These are phyloP conservation scores for Moringa oleifera DNA, from an alignment of 345 rosid genomes.

Conservation along the genomic window DNA sequence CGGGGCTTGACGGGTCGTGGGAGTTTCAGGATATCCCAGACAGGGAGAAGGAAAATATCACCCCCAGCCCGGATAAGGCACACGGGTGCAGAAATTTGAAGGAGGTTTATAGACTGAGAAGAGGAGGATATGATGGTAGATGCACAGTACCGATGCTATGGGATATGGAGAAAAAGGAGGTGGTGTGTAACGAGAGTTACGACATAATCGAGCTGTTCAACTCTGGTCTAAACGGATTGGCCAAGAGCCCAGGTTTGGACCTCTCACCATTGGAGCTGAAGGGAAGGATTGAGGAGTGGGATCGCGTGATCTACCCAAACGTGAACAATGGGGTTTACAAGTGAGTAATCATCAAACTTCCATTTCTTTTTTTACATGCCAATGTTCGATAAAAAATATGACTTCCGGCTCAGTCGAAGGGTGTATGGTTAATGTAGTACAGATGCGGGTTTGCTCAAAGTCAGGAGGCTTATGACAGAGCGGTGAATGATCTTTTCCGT, in stretches of 20 bases:
- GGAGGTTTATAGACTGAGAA: slow-evolving; percentile 56
- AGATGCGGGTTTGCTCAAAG: slow-evolving; percentile 93
- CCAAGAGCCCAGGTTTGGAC: slow-evolving; percentile 50
- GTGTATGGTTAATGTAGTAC: neutral
- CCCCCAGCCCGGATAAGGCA: slow-evolving; percentile 55
- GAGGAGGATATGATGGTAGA: slow-evolving; percentile 64
- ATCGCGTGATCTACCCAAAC: slow-evolving; percentile 59
- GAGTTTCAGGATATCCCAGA: slow-evolving; percentile 34
- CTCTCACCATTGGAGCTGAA: slow-evolving; percentile 45
- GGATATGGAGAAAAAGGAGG: slow-evolving; percentile 60
- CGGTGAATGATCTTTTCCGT: slow-evolving; percentile 54
- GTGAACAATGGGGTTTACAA: slow-evolving; percentile 86
- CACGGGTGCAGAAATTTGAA: slow-evolving; percentile 58
- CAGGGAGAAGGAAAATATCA: slow-evolving; percentile 28
- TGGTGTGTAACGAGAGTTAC: slow-evolving; percentile 75
- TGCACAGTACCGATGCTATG: slow-evolving; percentile 83
- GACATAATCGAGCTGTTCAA: slow-evolving; percentile 68
- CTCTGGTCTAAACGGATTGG: slow-evolving; percentile 51
- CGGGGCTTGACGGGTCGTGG: slow-evolving; percentile 86
- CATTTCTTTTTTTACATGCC: neutral
- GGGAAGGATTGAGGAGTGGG: slow-evolving; percentile 64
- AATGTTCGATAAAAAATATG: neutral
- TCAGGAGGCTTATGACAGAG: slow-evolving; percentile 71
- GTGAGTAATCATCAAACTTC: slow-evolving; percentile 20
- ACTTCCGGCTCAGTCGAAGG: neutral